Base-by-base conservation (phyloP, 2,329 filamentous ascomycete species). In the Cadophora gregata region DNA sequence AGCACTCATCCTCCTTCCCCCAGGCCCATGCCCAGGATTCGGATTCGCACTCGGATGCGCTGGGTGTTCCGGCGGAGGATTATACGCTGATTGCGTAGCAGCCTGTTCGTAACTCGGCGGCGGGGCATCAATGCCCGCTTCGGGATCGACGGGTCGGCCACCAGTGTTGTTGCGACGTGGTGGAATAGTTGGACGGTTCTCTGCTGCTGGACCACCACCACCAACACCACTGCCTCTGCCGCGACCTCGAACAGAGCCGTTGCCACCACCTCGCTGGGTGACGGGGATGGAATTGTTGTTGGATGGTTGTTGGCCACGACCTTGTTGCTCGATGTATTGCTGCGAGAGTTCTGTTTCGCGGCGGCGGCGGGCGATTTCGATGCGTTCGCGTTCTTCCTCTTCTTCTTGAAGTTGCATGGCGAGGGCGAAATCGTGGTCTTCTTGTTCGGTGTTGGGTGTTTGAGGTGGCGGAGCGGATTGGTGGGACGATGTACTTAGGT, bases 321-420 rank as follows among this genome's bases (percentile, higher is more conserved):
- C 85, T 75, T 90, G 86, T 70, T 88, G 87, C 71, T 90, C 87
- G 65, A 93, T 91, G 71, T 85, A 91, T 69, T 89, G 87, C 74
- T 91, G 88, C 0, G 89, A 91, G 0, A 92, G 81, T 65, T 87
- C 81, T 63, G 87, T 88, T 77, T 93, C 89, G n/a, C 87, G 83
- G 12, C 84, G 82, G 8, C 89, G 84, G 1, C 89, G 85, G 10
- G 86, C 87, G 59, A 88, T 85, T 59, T 87, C 84, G 7, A 76
- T 72, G n/a, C 86, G 85, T 70, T 93, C 88, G 16, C 88, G 86
- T 74, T 93, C 89, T 70, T 97, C 93, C 78, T 98, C 95, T 77
- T 97, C 93, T 75, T 98, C 96, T 77, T 98, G 95, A 0, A 97
- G 85, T 76, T 98, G 96, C 7, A 99, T 83, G 0, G 95, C 94